Evolutionary conservation across 2,329 filamentous ascomycete genomes (phyloP).

Genomic region (Scedosporium minutisporum): DNA sequence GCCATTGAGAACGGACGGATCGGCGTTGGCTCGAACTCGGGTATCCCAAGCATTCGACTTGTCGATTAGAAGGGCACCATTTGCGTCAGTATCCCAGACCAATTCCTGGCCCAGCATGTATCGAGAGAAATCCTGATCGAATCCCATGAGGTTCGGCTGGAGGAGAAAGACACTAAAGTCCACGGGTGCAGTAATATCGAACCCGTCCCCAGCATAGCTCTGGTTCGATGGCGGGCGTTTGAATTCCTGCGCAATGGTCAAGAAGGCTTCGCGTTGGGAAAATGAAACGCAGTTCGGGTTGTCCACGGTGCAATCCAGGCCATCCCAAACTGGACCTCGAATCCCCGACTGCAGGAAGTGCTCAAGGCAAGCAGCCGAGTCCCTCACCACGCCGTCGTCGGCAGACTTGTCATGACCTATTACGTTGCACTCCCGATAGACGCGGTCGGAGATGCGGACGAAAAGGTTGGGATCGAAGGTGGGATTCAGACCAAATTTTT

Average conservation of each 20-base stretch:
- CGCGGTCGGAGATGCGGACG: slow-evolving; percentile 25
- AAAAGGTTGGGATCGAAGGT: slow-evolving; percentile 18
- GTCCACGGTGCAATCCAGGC: neutral
- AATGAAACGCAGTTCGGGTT: neutral
- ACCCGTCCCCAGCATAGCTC: neutral
- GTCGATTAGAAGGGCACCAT: neutral
- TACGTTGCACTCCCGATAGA: slow-evolving; percentile 35
- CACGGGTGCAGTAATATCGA: neutral
- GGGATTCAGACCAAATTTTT: slow-evolving; percentile 19
- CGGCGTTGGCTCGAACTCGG: slow-evolving; percentile 11
- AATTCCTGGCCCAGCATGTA: slow-evolving; percentile 18
- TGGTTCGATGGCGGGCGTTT: neutral
- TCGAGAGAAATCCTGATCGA: slow-evolving; percentile 24
- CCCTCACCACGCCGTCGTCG: slow-evolving; percentile 34
- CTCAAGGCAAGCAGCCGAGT: slow-evolving; percentile 28
- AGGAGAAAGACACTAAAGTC: neutral
- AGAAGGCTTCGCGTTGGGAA: neutral
- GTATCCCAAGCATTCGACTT: slow-evolving; percentile 2
- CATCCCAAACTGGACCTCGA: neutral
- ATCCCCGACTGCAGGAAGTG: neutral
- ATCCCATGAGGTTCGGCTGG: neutral
- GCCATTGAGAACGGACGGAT: slow-evolving; percentile 15
- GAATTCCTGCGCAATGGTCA: neutral
- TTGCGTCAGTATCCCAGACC: slow-evolving; percentile 2
- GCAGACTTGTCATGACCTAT: slow-evolving; percentile 37